These are phyloP conservation scores for Claviceps humidiphila DNA, from an alignment of 2,329 filamentous ascomycete genomes.

Conservation along the genomic window DNA sequence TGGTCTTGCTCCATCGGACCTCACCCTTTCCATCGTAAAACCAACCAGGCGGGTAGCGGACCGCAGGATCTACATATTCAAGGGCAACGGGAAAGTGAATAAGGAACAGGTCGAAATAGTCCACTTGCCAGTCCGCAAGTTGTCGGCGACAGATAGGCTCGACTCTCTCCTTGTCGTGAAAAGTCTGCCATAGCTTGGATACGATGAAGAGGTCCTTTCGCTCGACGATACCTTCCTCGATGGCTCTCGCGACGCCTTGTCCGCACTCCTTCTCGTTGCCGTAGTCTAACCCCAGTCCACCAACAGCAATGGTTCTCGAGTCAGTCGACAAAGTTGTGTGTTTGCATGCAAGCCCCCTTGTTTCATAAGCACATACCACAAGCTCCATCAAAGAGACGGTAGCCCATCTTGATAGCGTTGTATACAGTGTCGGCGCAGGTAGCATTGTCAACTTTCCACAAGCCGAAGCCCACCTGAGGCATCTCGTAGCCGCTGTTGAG, in stretches of 20 bases:
- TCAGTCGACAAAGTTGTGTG: neutral
- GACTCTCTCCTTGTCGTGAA: constrained; percentile 69
- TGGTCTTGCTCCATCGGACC: constrained; percentile 52
- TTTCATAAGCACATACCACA: constrained; percentile 16
- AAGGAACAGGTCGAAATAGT: constrained; percentile 84
- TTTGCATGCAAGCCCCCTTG: neutral
- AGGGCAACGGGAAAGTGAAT: constrained; percentile 83
- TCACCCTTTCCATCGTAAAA: constrained; percentile 48
- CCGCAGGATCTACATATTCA: constrained; percentile 69
- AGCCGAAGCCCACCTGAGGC: constrained; percentile 64
- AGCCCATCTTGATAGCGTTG: constrained; percentile 54
- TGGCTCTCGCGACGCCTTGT: constrained; percentile 63
- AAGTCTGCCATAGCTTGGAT: constrained; percentile 87
- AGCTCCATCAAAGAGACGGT: constrained; percentile 47
- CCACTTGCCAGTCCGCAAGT: constrained; percentile 69
- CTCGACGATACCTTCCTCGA: constrained; percentile 69
- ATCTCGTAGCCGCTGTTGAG: constrained; percentile 54
- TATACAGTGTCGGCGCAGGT: constrained; percentile 66
- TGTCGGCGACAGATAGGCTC: constrained; percentile 64
- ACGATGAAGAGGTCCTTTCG: constrained; percentile 84
- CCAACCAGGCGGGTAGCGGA: constrained; percentile 73
- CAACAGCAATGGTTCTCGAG: neutral
- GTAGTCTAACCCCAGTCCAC: constrained; percentile 40
- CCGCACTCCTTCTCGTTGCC: constrained; percentile 71
- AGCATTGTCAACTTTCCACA: constrained; percentile 73